phyloP scores from a whole-genome alignment of 108 stramenopile species.

The Pseudonitzschia delicatissima region DNA sequence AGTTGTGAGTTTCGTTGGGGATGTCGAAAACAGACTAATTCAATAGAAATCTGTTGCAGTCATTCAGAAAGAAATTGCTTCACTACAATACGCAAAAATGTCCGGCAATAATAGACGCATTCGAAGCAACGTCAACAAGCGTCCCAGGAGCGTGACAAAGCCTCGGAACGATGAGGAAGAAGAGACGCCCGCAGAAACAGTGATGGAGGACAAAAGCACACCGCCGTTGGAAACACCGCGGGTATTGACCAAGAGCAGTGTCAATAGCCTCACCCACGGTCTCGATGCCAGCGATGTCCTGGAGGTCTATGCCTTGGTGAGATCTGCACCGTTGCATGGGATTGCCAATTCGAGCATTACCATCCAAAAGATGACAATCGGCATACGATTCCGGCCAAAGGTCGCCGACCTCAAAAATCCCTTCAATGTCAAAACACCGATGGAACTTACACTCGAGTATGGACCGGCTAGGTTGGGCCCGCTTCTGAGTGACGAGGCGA shows the following conservation, averaged over 20 bases:
- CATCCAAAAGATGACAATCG: constrained; percentile 66
- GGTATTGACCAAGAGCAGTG: constrained; percentile 30
- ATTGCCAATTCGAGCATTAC: constrained; percentile 46
- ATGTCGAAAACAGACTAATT: too few species aligned
- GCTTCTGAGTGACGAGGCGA: constrained; percentile 45
- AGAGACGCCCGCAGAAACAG: too few species aligned
- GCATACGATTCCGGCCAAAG: constrained; percentile 64
- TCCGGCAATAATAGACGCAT: too few species aligned
- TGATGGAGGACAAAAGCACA: not conserved
- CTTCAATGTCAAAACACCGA: constrained; percentile 30
- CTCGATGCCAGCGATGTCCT: constrained; percentile 82
- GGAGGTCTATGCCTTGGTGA: constrained; percentile 71
- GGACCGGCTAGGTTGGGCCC: constrained; percentile 69
- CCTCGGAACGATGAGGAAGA: too few species aligned
- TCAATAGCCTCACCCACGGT: constrained; percentile 53
- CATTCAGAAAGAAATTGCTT: too few species aligned
- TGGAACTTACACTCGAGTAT: constrained; percentile 81
- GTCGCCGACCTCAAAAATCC: constrained; percentile 33
- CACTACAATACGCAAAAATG: too few species aligned
- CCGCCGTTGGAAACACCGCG: constrained; percentile 28
- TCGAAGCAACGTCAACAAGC: too few species aligned
- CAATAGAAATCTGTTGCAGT: too few species aligned
- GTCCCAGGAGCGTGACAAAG: too few species aligned
- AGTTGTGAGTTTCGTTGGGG: too few species aligned
- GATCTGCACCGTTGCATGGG: constrained; percentile 53